Evolutionary conservation across 2,329 filamentous ascomycete species (phyloP), one percentile per base, ranked within the genome.

Genomic region (Xylariaceae sp.): DNA sequence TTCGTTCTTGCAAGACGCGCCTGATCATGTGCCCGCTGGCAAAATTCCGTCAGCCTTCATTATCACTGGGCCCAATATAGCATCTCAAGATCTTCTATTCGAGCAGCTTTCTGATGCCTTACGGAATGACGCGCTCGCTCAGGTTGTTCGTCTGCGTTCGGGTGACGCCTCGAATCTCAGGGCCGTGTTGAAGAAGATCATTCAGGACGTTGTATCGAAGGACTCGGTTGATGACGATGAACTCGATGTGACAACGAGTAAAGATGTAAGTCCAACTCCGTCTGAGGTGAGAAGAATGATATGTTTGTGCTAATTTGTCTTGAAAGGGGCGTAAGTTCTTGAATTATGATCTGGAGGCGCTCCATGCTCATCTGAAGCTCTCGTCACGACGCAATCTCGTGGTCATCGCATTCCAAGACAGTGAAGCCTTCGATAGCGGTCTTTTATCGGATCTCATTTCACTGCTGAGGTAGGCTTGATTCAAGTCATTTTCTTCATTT

Each of bases 31-130:
- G n/a, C 61, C 67, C 62, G 69, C 71, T 47, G 75, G 77, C 52
- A 83, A 81, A 69, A 81, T 90, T 45, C 85, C 88, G 0, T 82
- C 87, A 6, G 88, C 83, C 1, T 87, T 93, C 65, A 85, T 93
- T 66, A 82, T 90, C 60, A 89, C 88, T 7, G 90, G 90, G 0
- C 88, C 90, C 6, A 91, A 90, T 64, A 88, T 92, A 66, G 86
- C 88, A 42, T 88, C 88, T 1, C 88, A 92, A 71, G 83, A 85
- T 48, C 77, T 88, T 10, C 78, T 92, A n/a, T 92, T 92, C 66
- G 79, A 84, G 59, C 88, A 90, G 71, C 75, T 92, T 9, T 81
- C 83, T 10, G 80, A 83, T 60, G 75, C 74, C n/a, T 74, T 87
- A n/a, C 74, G 75, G 67, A 64, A 71, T 62, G 72, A 78, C 53